Evolutionary conservation across 352 stramenopile genomes (phyloP), one percentile per base, ranked within the genome.

Genomic region (Phytophthora vignae): DNA sequence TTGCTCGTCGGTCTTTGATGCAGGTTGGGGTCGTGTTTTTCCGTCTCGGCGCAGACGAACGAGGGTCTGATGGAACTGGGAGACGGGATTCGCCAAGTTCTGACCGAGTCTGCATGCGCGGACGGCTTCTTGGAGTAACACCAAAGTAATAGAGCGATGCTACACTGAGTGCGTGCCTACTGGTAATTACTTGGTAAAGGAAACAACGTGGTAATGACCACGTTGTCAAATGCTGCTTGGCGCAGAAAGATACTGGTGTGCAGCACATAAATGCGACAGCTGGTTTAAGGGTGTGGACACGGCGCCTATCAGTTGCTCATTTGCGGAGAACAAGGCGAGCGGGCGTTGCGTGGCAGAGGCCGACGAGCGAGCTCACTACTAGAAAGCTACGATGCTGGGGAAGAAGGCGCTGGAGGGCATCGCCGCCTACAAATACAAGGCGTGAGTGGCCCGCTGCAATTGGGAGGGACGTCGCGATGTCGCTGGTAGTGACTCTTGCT

Each of bases 351-450:
- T 22, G 60, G 64, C 64, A 71, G 60, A 69, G 48, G 15, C 64
- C 46, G 15, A 60, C 46, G 15, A 60, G 44, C 19, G 22, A 50
- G n/a, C 14, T 11, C 12, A 64, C 19, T n/a, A 58, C 55, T 38
- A 48, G 22, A 61, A 40, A 58, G 21, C n/a, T 21, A 79, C 56
- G 44, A 90, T 94, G 85, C 69, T 94, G 42, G 79, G 71, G 54
- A 88, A 92, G 74, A 83, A 89, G 66, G 89, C 89, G 68, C 85
- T 96, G 27, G 81, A 94, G 58, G 89, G 89, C 74, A 96, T 96
- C 67, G 89, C 89, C 57, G 63, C 83, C 38, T 96, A 96, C 84
- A 94, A 95, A 73, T 96, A 96, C 83, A 94, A 96, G 83, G 62
- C 89, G 89, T 96, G 70, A 75, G 87, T 91, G 9, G 42, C 4